Percentiles rank a stretch among this genome's conserved stretches.
phyloP scores from a whole-genome alignment of 73 alveolate genomes.

The Paramecium caudatum region DNA sequence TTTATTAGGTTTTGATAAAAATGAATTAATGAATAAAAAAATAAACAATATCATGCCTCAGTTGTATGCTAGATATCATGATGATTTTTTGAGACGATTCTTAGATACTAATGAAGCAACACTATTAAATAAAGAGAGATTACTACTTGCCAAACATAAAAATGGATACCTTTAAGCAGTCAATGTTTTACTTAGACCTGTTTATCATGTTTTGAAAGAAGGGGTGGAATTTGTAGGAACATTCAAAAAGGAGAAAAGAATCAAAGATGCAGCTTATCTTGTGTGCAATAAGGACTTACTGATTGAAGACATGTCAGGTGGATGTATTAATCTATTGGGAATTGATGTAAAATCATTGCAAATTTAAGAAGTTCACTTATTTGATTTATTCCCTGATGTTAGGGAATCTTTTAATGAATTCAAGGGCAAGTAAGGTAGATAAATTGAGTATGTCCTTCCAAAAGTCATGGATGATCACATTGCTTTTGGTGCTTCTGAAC shows the following conservation, averaged over 20 bases:
- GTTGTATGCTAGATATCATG: constrained; percentile 70
- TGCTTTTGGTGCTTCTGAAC: constrained; percentile 28
- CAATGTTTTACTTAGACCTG: constrained; percentile 56
- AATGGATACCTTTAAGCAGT: constrained; percentile 59
- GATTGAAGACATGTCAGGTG: constrained; percentile 27
- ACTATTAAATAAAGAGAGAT: constrained; percentile 72
- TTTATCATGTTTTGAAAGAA: constrained; percentile 73
- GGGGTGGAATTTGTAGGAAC: constrained; percentile 74
- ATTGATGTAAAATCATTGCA: constrained; percentile 27
- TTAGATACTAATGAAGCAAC: constrained; percentile 74
- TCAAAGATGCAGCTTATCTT: constrained; percentile 67
- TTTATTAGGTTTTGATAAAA: constrained; percentile 68
- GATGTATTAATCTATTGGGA: constrained; percentile 27
- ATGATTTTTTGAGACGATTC: constrained; percentile 65
- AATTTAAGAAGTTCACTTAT: background rate
- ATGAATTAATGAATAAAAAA: constrained; percentile 70
- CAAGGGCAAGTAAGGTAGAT: constrained; percentile 15
- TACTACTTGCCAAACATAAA: constrained; percentile 64
- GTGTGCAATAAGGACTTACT: constrained; percentile 43
- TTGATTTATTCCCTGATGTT: constrained; percentile 29
- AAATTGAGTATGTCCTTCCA: constrained; percentile 7
- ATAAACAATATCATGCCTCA: constrained; percentile 69
- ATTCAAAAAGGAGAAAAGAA: constrained; percentile 68
- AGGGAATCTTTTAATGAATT: constrained; percentile 31
- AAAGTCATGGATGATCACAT: constrained; percentile 57